Base-by-base conservation (phyloP, 257 asterid species). In the Craterostigma plantagineum region DNA sequence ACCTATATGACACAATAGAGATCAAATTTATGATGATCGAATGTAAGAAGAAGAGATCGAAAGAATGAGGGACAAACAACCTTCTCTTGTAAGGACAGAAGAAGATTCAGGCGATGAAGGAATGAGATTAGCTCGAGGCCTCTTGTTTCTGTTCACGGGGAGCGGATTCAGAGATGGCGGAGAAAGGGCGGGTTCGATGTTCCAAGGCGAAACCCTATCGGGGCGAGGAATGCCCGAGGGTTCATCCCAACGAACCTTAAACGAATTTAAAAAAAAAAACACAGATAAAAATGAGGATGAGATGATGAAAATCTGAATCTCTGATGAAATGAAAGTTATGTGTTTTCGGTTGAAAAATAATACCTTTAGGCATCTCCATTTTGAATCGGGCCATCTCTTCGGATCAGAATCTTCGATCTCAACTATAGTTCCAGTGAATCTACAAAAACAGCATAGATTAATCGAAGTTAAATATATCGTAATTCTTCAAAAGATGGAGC, bases 341-440 rank as follows among this genome's bases (percentile, higher is more conserved):
- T 11, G 4, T 16, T 14, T 8, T 46, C 12, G 1, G 40, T 16
- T 23, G 14, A 2, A 10, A 11, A 17, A 15, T 1, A 46, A 49
- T 64, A 84, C 97, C 93, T 83, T 87, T 18, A 87, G 78, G 56
- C 79, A 73, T 63, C 98, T 82, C 98, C 98, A 87, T 62, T 79
- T 87, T 3, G 97, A 82, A 8, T 74, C 90, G 7, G 68, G 70
- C 95, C 97, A 87, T 63, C 70, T 66, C 17, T 59, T 58, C 4
- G 73, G 56, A 63, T 87, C 95, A 18, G 78, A 60, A 46, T 79
- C 95, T 68, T 87, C 97, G 18, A 51, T 60, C 30, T 94, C 97
- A 49, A 87, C 90, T 35, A 87, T 68, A 38, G 95, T 87, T 59
- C 97, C 97, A 43, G 95, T 69, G 54, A 87, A 87, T 75, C 97